A percentile compares a stretch with the other conserved stretches of the same genome.
phyloP scores from a whole-genome alignment of 2,329 filamentous ascomycete genomes.

The Calonectria pauciramosa region DNA sequence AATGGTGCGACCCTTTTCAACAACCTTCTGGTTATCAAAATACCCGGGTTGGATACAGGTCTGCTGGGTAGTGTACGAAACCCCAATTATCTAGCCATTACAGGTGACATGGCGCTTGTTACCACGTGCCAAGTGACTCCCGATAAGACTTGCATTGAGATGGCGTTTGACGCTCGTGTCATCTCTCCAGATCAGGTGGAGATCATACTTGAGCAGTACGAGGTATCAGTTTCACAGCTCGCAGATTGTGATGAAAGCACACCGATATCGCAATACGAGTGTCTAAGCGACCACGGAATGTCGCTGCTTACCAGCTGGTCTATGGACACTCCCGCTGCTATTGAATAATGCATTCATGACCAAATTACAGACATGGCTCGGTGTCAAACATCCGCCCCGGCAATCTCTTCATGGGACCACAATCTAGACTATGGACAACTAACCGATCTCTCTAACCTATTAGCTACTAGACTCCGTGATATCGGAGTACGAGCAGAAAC shows the following conservation, averaged over 20 bases:
- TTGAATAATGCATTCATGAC: constrained; percentile 11
- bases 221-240: constrained; percentile 6
- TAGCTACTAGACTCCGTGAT: constrained; percentile 4
- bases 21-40: constrained; percentile 4
- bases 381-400: neutral
- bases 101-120: constrained; percentile 5
- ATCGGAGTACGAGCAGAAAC: constrained; percentile 10
- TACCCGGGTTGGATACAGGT: neutral
- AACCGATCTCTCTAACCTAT: constrained; percentile 4
- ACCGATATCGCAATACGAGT: constrained; percentile 4
- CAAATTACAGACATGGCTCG: constrained; percentile 5
- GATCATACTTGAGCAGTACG: neutral
- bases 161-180: constrained; percentile 2
- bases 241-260: constrained; percentile 1
- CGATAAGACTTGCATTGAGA: constrained; percentile 3
- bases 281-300: neutral
- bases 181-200: constrained; percentile 1
- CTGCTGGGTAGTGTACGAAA: neutral
- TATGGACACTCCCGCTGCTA: neutral
- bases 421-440: constrained; percentile 10
- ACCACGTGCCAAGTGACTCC: constrained; percentile 7
- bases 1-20: constrained; percentile 1
- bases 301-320: neutral
- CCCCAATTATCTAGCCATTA: neutral
- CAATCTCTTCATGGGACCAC: neutral